Base-by-base conservation (phyloP, 225 moss, liverwort and hornwort genomes). In the Anthoceros angustus region DNA sequence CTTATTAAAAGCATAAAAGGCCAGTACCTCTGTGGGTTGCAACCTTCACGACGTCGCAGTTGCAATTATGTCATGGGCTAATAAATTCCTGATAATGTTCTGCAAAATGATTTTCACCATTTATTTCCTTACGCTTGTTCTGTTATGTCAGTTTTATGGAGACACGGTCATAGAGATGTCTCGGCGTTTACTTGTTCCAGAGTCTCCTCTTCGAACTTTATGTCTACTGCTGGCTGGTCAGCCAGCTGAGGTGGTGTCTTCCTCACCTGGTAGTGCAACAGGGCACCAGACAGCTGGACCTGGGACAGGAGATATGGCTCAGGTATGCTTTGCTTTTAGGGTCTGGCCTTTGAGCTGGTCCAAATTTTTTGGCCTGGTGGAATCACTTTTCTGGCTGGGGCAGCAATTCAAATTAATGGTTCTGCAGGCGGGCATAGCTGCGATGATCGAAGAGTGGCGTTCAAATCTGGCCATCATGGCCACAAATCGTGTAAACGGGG, bases 181-280 rank as follows among this genome's bases (percentile, higher is more conserved):
- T 32, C 81, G 83, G 42, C 79, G 77, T 48, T 86, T 84, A 68
- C 86, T 84, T 80, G 79, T 83, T 41, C 79, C 81, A 18, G 92
- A 88, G 41, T 88, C 84, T 67, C 92, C 92, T 12, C 78, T 92
- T 39, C 84, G 92, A 24, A 92, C 92, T 6, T 80, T 88, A 55
- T 84, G 83, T 76, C 81, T 92, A 41, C 80, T 92, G 38, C 86
- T 98, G 60, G 98, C 98, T 64, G 98, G 98, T 62, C 95, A 92
- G 77, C 87, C 85, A 65, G 92, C 86, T 7, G 20, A 20, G 15
- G 95, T 91, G 74, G 91, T 98, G 41, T 98, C 91, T 76, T 80
- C 25, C 55, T 46, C 45, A 23, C 71, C 76, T 61, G 69, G 73
- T 68, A 69, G 71, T 24, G 77, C 81, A 67, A 39, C 62, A 40